Conservation (phyloP, 257 asterid genomes). For the Dorcoceras hygrometricum region DNA sequence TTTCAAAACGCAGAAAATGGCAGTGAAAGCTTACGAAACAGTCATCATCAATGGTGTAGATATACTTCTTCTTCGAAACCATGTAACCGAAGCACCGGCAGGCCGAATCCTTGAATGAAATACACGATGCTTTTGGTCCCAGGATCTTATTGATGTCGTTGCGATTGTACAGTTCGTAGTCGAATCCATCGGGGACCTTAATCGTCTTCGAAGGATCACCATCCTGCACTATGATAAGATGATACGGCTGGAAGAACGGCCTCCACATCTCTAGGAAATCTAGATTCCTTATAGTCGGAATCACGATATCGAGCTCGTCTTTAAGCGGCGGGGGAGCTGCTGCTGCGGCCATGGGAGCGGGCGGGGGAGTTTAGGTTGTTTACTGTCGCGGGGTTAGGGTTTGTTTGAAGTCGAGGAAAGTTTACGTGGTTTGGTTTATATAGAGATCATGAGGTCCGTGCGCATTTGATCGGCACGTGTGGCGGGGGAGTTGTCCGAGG, state of each 20-base stretch:
- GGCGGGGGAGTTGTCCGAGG: too few relatives aligned
- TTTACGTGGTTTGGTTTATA: background rate
- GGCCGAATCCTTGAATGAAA: constrained; percentile 78
- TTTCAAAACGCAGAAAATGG: background rate
- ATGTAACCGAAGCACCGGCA: constrained; percentile 77
- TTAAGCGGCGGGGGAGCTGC: constrained; percentile 46
- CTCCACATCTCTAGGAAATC: constrained; percentile 81
- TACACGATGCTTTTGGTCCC: constrained; percentile 72
- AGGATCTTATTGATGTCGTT: constrained; percentile 62
- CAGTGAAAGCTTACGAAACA: constrained; percentile 57
- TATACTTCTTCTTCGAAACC: constrained; percentile 75
- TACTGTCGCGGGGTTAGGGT: background rate
- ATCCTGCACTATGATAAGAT: constrained; percentile 69
- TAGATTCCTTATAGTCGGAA: constrained; percentile 69
- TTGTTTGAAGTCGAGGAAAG: background rate
- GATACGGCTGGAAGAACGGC: constrained; percentile 66
- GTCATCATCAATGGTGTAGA: constrained; percentile 76
- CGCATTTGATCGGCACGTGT: too few relatives aligned
- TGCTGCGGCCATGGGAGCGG: constrained; percentile 43
- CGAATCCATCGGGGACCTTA: constrained; percentile 65
- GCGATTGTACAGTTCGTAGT: constrained; percentile 65
- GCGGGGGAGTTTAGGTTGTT: background rate
- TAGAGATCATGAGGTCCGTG: background rate
- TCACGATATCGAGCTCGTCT: constrained; percentile 70
- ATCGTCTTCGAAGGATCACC: constrained; percentile 66